Base-by-base conservation (phyloP, 352 stramenopile species). In the Globisporangium spinosum region DNA sequence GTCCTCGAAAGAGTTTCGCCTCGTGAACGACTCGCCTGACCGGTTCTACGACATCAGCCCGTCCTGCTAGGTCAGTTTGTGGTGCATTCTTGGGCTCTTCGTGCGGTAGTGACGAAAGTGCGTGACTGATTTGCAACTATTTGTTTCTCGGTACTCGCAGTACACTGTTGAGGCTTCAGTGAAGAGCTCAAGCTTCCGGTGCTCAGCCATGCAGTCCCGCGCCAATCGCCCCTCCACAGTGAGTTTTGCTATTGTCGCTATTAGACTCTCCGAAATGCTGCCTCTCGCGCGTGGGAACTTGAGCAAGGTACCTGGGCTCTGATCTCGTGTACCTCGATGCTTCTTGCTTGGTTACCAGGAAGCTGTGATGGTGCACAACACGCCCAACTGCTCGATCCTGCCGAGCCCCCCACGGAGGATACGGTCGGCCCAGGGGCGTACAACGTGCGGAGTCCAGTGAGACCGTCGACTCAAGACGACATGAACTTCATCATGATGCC, bases 31-130 rank as follows among this genome's bases (percentile, higher is more conserved):
- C 62, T 69, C 74, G 3, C 82, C 80, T 9, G 82, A 90, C 32
- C 82, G 82, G 10, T 92, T 90, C 68, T 92, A 92, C 71, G 82
- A 90, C 67, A 82, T 90, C 57, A 92, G 80, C 59, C 70, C 82
- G 27, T 89, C 80, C 0, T 89, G 77, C 74, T 86, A 82, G 70
- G 75, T 87, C 35, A 45, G 53, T 32, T 5, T 13, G 38, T 43
- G 27, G 27, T n/a, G 2, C 22, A 20, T 38, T 47, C 40, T 47
- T 15, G 40, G 13, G 12, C 20, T 25, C 10, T 23, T 22, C 8
- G 1, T 9, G 9, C 12, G 5, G 23, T 15, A 53, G 9, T 53
- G 40, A 29, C 12, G 40, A 34, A 64, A n/a, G 22, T 63, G 17
- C 13, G 56, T 40, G 7, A 20, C 1, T 3, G 27, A 23, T 54